Evolutionary conservation across 164 flowering plant species (phyloP).

Genomic region (Amborella trichopoda): DNA sequence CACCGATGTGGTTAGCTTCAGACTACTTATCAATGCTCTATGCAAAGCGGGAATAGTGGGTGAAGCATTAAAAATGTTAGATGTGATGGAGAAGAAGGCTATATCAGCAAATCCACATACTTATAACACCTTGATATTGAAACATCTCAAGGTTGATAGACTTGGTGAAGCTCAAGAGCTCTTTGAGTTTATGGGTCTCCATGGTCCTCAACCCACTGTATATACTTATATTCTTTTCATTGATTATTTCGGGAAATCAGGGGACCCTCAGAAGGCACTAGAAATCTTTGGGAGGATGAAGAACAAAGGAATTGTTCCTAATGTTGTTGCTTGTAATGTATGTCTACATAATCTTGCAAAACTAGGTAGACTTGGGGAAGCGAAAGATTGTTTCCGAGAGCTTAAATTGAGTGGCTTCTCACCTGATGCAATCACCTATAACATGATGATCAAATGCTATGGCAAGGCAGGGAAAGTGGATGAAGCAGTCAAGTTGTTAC

Average conservation of each 20-base stretch:
- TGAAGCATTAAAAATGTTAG: conserved; percentile 57
- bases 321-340: conserved; percentile 75
- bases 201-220: conserved; percentile 49
- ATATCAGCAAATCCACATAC: conserved; percentile 67
- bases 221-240: conserved; percentile 74
- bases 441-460: conserved; percentile 92
- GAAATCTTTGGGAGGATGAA: conserved; percentile 70
- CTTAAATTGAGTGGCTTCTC: conserved; percentile 48
- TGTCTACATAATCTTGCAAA: conserved; percentile 68
- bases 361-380: conserved; percentile 47
- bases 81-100: conserved; percentile 51
- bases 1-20: conserved; percentile 76
- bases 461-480: conserved; percentile 63
- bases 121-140: conserved; percentile 66
- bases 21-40: conserved; percentile 57
- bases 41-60: conserved; percentile 59
- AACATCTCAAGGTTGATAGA: conserved; percentile 49
- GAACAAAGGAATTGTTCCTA: conserved; percentile 60
- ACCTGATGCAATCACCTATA: conserved; percentile 87
- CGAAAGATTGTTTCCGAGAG: conserved; percentile 44
- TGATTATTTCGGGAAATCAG: conserved; percentile 78
- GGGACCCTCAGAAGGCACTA: conserved; percentile 53
- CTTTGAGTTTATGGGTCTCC: conserved; percentile 33
- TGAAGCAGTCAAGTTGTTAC: conserved; percentile 54
- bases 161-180: conserved; percentile 51